A percentile compares a stretch with the other conserved stretches of the same genome.
Conservation (phyloP, 2,329 filamentous ascomycete species). For the Aspergillus thermomutatus region DNA sequence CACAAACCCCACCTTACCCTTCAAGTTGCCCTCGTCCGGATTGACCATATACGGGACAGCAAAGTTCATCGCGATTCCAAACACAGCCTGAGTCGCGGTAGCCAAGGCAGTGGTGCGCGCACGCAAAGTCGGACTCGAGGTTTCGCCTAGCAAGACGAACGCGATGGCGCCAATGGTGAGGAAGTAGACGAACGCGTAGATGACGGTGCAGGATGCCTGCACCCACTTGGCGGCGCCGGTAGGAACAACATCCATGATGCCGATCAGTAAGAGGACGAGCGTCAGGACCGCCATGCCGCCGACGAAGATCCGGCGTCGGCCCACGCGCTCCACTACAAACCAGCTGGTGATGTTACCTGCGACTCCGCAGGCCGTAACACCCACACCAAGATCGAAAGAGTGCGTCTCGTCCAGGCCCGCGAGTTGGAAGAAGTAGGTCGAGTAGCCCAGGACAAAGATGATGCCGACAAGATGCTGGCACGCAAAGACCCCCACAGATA, state of each 20-base stretch:
- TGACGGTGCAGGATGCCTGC: conserved; percentile 31
- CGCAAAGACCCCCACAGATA: conserved; percentile 43
- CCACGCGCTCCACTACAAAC: conserved; percentile 31
- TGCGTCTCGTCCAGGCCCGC: conserved; percentile 26
- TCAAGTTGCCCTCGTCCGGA: conserved; percentile 28
- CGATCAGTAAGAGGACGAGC: conserved; percentile 35
- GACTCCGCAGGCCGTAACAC: conserved; percentile 26
- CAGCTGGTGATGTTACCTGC: conserved; percentile 37
- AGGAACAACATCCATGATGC: conserved; percentile 39
- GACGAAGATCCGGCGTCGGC: conserved; percentile 33
- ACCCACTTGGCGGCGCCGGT: conserved; percentile 31
- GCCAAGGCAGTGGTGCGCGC: conserved; percentile 46
- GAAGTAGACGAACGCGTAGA: conserved; percentile 39
- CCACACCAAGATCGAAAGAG: conserved; percentile 38
- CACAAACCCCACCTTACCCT: conserved; percentile 29
- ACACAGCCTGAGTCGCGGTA: conserved; percentile 37
- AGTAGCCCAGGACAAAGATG: conserved; percentile 20
- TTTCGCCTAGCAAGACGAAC: conserved; percentile 49
- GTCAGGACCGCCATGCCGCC: conserved; percentile 31
- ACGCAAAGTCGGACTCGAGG: conserved; percentile 31
- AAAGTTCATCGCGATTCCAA: conserved; percentile 40
- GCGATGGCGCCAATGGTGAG: conserved; percentile 37
- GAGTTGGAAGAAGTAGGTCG: conserved; percentile 49
- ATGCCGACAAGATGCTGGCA: conserved; percentile 45
- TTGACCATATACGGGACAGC: conserved; percentile 43